Evolutionary conservation across 78 protist genomes (phyloP).

Genomic region (Capsaspora owczarzaki): DNA sequence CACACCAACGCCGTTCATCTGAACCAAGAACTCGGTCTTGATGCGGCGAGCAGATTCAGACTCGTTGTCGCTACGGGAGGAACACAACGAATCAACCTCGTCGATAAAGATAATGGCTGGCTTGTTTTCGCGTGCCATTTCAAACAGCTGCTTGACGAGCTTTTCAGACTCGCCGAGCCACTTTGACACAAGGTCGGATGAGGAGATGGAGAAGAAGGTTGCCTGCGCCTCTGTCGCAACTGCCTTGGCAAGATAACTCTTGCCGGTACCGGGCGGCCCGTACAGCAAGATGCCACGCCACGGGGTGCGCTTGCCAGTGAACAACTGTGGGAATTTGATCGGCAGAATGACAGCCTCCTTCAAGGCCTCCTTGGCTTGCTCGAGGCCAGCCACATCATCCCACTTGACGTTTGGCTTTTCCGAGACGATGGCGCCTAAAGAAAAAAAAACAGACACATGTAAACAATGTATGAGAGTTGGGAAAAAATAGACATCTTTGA

Average conservation of each 20-base stretch:
- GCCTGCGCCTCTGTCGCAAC: slow-evolving; percentile 95
- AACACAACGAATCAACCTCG: slow-evolving; percentile 92
- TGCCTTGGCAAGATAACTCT: slow-evolving; percentile 94
- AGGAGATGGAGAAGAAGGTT: slow-evolving; percentile 89
- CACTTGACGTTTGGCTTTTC: slow-evolving; percentile 96
- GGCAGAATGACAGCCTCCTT: slow-evolving; percentile 96
- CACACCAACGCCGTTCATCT: slow-evolving; percentile 89
- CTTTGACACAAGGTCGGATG: slow-evolving; percentile 89
- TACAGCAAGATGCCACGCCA: slow-evolving; percentile 96
- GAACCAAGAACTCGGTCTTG: slow-evolving; percentile 97
- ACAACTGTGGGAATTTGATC: slow-evolving; percentile 90
- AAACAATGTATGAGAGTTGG: background rate
- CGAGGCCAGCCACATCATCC: slow-evolving; percentile 96
- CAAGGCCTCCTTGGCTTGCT: slow-evolving; percentile 89
- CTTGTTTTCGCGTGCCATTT: slow-evolving; percentile 80
- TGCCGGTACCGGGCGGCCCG: slow-evolving; percentile 72
- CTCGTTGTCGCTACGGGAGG: slow-evolving; percentile 83
- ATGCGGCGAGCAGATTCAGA: slow-evolving; percentile 86
- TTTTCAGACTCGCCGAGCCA: slow-evolving; percentile 95
- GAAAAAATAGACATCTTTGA: background rate
- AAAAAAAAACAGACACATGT: background rate
- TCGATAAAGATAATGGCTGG: slow-evolving; percentile 96
- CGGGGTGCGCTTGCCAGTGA: slow-evolving; percentile 90
- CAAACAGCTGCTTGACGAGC: slow-evolving; percentile 84
- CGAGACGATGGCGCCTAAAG: slow-evolving; percentile 51